phyloP scores from a whole-genome alignment of 345 rosid species.

The Turnera subulata region DNA sequence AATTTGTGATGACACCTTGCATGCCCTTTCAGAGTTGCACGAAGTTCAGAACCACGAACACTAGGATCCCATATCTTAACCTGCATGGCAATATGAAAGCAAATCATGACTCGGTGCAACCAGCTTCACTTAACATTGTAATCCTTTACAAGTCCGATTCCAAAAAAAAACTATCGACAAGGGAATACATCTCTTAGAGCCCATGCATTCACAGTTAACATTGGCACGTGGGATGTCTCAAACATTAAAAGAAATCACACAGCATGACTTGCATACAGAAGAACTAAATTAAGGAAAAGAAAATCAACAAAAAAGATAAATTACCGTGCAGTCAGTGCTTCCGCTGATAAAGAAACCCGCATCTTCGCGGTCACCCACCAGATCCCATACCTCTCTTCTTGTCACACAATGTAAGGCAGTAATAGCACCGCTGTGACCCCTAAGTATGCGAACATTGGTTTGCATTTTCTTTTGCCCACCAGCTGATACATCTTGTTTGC shows the following conservation, averaged over 20 bases:
- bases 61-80: slow-evolving; percentile 99
- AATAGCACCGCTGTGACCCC: slow-evolving; percentile 89
- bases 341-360: slow-evolving; percentile 99
- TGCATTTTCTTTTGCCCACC: slow-evolving; percentile 87
- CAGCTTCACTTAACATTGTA: slow-evolving; percentile 14
- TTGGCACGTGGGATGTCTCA: background rate
- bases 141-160: slow-evolving; percentile 9
- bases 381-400: slow-evolving; percentile 96
- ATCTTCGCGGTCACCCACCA: slow-evolving; percentile 97
- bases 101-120: slow-evolving; percentile 14
- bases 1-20: slow-evolving; percentile 48
- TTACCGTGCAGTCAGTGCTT: slow-evolving; percentile 87
- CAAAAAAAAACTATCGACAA: too few relatives aligned
- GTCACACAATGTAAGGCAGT: slow-evolving; percentile 98
- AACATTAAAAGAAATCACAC: too few relatives aligned
- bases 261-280: too few relatives aligned
- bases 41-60: slow-evolving; percentile 94
- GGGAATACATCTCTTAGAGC: too few relatives aligned
- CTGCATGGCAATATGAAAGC: slow-evolving; percentile 41
- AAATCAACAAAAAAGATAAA: slow-evolving; percentile 14
- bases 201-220: background rate
- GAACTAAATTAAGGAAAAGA: too few relatives aligned
- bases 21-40: slow-evolving; percentile 91
- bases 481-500: slow-evolving; percentile 61
- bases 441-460: slow-evolving; percentile 83